These are phyloP conservation scores for Pelargonium myrrhifolium DNA, from an alignment of 441 rosid species.

Conservation along the genomic window DNA sequence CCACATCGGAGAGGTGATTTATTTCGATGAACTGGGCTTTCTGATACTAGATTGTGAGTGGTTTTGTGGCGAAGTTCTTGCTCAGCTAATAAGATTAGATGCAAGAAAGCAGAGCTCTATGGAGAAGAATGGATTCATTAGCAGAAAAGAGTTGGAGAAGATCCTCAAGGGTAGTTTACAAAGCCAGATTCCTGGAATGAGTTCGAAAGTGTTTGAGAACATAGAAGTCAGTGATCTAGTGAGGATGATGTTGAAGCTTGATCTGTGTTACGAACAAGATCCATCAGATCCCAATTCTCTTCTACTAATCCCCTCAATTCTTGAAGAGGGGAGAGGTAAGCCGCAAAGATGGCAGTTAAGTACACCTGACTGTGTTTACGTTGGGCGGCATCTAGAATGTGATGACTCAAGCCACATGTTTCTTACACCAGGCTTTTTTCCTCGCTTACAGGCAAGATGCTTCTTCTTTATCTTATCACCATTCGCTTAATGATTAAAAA, in stretches of 20 bases:
- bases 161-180: conserved; percentile 63
- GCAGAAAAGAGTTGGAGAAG: conserved; percentile 70
- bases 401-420: conserved; percentile 87
- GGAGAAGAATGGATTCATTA: conserved; percentile 60
- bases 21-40: conserved; percentile 63
- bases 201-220: conserved; percentile 73
- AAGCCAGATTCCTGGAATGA: conserved; percentile 80
- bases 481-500: not conserved
- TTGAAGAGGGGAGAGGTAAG: conserved; percentile 88
- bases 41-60: conserved; percentile 77
- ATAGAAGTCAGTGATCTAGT: conserved; percentile 60
- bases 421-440: conserved; percentile 87
- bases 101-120: conserved; percentile 46
- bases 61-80: conserved; percentile 78
- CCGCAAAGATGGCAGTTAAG: conserved; percentile 70
- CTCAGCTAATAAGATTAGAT: conserved; percentile 67
- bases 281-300: conserved; percentile 62
- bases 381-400: conserved; percentile 85
- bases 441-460: conserved; percentile 66
- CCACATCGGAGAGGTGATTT: conserved; percentile 74
- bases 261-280: conserved; percentile 74
- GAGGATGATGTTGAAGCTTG: conserved; percentile 79
- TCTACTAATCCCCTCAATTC: conserved; percentile 71
- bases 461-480: conserved; percentile 1
- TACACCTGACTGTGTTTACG: conserved; percentile 46